Base-by-base conservation (phyloP, 176 grass and related monocot genomes). In the Eleusine indica region DNA sequence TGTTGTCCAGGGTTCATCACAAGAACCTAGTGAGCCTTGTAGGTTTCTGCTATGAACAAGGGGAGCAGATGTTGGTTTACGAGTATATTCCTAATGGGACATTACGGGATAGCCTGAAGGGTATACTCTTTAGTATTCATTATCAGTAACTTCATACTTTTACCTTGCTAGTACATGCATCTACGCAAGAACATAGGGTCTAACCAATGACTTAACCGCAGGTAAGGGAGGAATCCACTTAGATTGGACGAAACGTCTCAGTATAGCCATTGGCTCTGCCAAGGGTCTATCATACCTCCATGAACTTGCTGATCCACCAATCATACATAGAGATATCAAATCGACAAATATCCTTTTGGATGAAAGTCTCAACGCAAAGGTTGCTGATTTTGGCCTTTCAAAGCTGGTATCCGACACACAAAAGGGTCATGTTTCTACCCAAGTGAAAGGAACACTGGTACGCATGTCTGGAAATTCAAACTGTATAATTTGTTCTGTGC, bases 381-480 rank as follows among this genome's bases (percentile, higher is more conserved):
- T 91, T 87, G 87, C 92, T 78, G 92, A 94, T 80, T 94, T 94
- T 87, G 92, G 92, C 56, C 89, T 94, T 66, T 89, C 92, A 72
- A 94, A 94, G 66, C 85, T 89, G 71, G 32, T 87, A 47, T 75
- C 85, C 16, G 89, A 89, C 79, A 89, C 74, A 39, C 71, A 84
- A 37, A 94, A 91, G 70, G 89, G 81, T 1, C 81, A 91, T 46
- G 87, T 94, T 79, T 91, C 92, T 63, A 94, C 92, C 53, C 87
- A 91, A 91, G 92, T 94, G 9, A 94, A 94, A 71, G 92, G 92
- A 72, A 94, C 92, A 75, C 62, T 91, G 89, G 92, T 94, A 82
- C 72, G 87, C 38, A 82, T 52, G 77, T 82, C 44, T 86, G 66
- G 29, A 65, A 66, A 53, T 58, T 65, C 28, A 30, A 48, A 66